Evolutionary conservation across 768 basidiomycete species (phyloP).

Genomic region (Phlegmacium glaucopus): DNA sequence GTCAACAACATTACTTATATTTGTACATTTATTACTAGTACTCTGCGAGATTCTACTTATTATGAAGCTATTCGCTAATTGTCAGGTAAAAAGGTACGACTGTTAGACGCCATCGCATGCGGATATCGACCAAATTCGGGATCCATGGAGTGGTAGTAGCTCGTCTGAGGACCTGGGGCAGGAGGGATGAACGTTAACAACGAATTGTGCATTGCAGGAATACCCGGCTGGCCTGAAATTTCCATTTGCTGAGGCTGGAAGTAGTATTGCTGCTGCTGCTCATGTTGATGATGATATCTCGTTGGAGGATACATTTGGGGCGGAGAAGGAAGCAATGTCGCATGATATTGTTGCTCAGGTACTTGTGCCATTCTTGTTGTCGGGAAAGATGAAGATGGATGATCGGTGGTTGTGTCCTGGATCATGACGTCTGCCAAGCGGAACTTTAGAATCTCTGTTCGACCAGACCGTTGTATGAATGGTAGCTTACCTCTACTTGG

Average conservation of each 20-base stretch:
- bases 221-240: slow-evolving; percentile 6
- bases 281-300: neutral
- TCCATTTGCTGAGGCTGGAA: slow-evolving; percentile 12
- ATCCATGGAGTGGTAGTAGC: slow-evolving; percentile 1
- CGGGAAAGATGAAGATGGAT: neutral
- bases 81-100: slow-evolving; percentile 4
- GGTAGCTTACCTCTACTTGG: slow-evolving; percentile 14
- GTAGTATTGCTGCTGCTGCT: slow-evolving; percentile 8
- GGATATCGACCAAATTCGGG: neutral
- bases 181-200: neutral
- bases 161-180: neutral
- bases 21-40: too few relatives aligned
- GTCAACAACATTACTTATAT: slow-evolving; percentile 8
- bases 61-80: neutral
- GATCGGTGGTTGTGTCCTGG: neutral
- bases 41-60: too few relatives aligned
- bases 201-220: slow-evolving; percentile 11
- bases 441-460: neutral
- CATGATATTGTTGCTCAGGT: neutral
- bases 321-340: slow-evolving; percentile 1
- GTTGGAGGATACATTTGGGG: slow-evolving; percentile 22
- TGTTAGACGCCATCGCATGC: neutral
- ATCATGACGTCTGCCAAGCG: neutral
- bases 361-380: neutral
- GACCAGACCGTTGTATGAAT: slow-evolving; percentile 14